phyloP scores from a whole-genome alignment of 192 early-diverging fungal genomes.

The Coemansia sp. region DNA sequence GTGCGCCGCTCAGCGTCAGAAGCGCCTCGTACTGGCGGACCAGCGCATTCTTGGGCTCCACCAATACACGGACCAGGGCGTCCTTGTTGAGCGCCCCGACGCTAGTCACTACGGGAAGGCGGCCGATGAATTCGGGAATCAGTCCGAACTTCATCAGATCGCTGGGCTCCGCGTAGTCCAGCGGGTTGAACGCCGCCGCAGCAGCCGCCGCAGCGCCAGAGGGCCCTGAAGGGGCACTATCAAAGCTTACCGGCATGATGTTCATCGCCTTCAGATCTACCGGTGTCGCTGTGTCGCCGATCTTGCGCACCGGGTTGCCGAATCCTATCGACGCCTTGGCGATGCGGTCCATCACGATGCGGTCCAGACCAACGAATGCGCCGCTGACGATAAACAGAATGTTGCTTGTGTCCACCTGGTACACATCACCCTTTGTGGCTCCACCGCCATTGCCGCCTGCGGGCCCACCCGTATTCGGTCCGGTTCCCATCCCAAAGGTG shows the following conservation, averaged over 20 bases:
- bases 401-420: constrained; percentile 84
- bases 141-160: constrained; percentile 85
- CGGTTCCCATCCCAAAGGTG: constrained; percentile 27
- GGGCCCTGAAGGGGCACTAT: not conserved
- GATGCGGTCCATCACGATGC: constrained; percentile 71
- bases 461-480: not conserved
- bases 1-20: constrained; percentile 65
- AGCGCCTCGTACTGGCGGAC: constrained; percentile 78
- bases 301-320: constrained; percentile 58
- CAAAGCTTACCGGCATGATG: constrained; percentile 38
- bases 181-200: constrained; percentile 46
- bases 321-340: constrained; percentile 83
- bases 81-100: constrained; percentile 67
- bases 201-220: not conserved
- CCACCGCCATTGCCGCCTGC: constrained; percentile 24
- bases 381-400: constrained; percentile 89
- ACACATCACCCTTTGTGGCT: constrained; percentile 72
- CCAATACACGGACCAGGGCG: constrained; percentile 71
- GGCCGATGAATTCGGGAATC: constrained; percentile 87
- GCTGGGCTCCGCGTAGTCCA: constrained; percentile 68
- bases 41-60: constrained; percentile 80
- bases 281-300: constrained; percentile 40
- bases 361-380: constrained; percentile 86
- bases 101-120: constrained; percentile 81
- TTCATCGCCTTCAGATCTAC: constrained; percentile 28